phyloP scores from a whole-genome alignment of 2,329 filamentous ascomycete species.

The Pestalotiopsis sp. region DNA sequence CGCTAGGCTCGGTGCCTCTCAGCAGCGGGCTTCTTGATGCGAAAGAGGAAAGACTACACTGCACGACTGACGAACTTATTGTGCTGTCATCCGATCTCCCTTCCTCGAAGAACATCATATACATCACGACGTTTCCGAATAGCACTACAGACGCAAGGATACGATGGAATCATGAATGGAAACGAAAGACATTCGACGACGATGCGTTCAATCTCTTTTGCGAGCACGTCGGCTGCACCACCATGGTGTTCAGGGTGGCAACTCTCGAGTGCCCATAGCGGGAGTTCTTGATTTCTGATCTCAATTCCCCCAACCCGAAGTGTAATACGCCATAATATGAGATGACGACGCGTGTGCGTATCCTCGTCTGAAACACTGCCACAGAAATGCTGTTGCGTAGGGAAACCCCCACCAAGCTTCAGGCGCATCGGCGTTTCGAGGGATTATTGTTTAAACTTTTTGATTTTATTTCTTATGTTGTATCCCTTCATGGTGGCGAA shows the following conservation, averaged over 20 bases:
- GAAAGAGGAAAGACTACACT: background rate
- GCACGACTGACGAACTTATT: slow-evolving; percentile 7
- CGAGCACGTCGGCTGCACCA: background rate
- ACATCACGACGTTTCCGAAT: background rate
- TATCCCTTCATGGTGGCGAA: slow-evolving; percentile 2
- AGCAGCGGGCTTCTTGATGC: background rate
- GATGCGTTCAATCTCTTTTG: background rate
- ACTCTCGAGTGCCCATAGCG: background rate
- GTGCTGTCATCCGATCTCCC: background rate
- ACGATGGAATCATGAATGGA: background rate
- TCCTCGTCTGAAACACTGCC: background rate
- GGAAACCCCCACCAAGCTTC: background rate
- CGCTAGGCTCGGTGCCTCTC: too few relatives aligned
- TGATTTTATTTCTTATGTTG: background rate
- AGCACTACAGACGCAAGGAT: slow-evolving; percentile 1
- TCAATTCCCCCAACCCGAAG: background rate
- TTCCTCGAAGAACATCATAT: background rate
- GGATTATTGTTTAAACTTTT: slow-evolving; percentile 5
- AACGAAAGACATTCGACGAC: background rate
- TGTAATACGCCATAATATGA: background rate
- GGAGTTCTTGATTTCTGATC: background rate
- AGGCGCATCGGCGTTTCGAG: background rate
- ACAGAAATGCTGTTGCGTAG: background rate
- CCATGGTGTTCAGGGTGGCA: background rate
- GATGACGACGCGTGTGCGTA: background rate